phyloP scores from a whole-genome alignment of 2,329 filamentous ascomycete genomes.

The Bertia moriformis region DNA sequence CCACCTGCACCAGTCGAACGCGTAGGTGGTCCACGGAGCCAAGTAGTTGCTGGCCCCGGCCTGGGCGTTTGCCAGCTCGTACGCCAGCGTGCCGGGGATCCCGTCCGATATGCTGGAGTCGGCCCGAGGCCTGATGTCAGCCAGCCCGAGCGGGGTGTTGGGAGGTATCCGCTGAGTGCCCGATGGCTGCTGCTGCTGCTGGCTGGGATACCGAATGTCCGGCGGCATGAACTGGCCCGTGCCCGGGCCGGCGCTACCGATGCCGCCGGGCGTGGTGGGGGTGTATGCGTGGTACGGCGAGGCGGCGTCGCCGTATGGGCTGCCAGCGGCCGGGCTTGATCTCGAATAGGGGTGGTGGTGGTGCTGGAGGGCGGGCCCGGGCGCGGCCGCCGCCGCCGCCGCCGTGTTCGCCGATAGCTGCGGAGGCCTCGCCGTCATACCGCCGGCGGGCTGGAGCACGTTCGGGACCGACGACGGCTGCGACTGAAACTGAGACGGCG shows the following conservation, averaged over 20 bases:
- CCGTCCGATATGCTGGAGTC: slow-evolving; percentile 73
- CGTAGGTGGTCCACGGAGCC: slow-evolving; percentile 88
- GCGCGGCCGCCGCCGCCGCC: slow-evolving; percentile 25
- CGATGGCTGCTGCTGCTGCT: too few species aligned
- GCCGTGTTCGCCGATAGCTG: slow-evolving; percentile 26
- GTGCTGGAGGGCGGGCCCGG: slow-evolving; percentile 29
- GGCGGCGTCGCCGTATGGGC: slow-evolving; percentile 21
- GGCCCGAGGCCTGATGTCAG: slow-evolving; percentile 77
- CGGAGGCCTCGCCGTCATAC: slow-evolving; percentile 17
- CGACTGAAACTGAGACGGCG: background rate
- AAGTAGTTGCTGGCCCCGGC: slow-evolving; percentile 79
- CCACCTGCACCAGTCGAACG: slow-evolving; percentile 99
- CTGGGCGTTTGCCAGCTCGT: slow-evolving; percentile 51
- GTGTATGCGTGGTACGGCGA: slow-evolving; percentile 39
- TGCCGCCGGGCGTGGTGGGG: slow-evolving; percentile 50
- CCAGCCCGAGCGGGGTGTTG: slow-evolving; percentile 78
- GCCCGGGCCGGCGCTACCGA: too few species aligned
- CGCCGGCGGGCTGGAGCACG: slow-evolving; percentile 38
- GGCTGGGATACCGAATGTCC: slow-evolving; percentile 38
- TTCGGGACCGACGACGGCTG: slow-evolving; percentile 30
- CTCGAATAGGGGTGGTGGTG: slow-evolving; percentile 66
- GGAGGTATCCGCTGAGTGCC: slow-evolving; percentile 52
- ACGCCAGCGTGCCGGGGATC: slow-evolving; percentile 42
- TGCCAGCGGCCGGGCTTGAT: slow-evolving; percentile 58
- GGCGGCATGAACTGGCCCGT: slow-evolving; percentile 55